Evolutionary conservation across 495 filamentous ascomycete genomes (phyloP).

Genomic region (Lichina pygmaea): DNA sequence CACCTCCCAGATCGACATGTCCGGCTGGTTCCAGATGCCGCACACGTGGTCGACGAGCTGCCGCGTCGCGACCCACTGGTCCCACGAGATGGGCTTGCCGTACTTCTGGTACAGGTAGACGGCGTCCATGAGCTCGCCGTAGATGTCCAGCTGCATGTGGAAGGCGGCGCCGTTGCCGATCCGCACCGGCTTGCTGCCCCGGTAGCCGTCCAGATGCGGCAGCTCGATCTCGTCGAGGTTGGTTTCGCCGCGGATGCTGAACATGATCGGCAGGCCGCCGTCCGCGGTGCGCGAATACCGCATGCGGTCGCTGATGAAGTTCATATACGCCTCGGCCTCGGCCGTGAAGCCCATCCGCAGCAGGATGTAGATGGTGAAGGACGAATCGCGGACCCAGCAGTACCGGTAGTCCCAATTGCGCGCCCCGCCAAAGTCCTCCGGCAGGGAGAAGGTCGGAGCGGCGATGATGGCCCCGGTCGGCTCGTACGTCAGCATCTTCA

Average conservation of each 20-base stretch:
- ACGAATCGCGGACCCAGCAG: slow-evolving; percentile 47
- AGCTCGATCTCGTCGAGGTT: slow-evolving; percentile 18
- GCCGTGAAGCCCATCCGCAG: slow-evolving; percentile 46
- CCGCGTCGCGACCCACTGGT: slow-evolving; percentile 35
- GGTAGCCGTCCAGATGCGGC: slow-evolving; percentile 37
- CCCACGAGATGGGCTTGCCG: slow-evolving; percentile 37
- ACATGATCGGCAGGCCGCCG: slow-evolving; percentile 47
- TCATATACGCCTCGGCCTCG: slow-evolving; percentile 48
- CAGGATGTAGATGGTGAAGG: slow-evolving; percentile 51
- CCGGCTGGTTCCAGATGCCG: slow-evolving; percentile 23
- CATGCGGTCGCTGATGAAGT: slow-evolving; percentile 42
- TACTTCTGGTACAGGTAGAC: slow-evolving; percentile 59
- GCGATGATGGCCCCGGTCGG: slow-evolving; percentile 29
- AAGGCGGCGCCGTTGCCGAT: slow-evolving; percentile 49
- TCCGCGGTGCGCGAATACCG: slow-evolving; percentile 18
- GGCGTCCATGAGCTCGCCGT: slow-evolving; percentile 47
- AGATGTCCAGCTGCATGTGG: slow-evolving; percentile 51
- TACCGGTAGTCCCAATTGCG: slow-evolving; percentile 62
- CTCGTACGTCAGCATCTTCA: slow-evolving; percentile 46
- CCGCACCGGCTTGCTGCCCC: slow-evolving; percentile 37
- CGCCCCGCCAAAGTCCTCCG: slow-evolving; percentile 40
- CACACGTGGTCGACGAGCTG: slow-evolving; percentile 27
- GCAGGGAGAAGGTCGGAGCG: slow-evolving; percentile 35
- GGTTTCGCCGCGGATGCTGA: slow-evolving; percentile 42
- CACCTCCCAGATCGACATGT: slow-evolving; percentile 63